A percentile compares a stretch with the other conserved stretches of the same genome.
Conservation (phyloP, 2,329 filamentous ascomycete genomes). For the Fusarium chlamydosporum region DNA sequence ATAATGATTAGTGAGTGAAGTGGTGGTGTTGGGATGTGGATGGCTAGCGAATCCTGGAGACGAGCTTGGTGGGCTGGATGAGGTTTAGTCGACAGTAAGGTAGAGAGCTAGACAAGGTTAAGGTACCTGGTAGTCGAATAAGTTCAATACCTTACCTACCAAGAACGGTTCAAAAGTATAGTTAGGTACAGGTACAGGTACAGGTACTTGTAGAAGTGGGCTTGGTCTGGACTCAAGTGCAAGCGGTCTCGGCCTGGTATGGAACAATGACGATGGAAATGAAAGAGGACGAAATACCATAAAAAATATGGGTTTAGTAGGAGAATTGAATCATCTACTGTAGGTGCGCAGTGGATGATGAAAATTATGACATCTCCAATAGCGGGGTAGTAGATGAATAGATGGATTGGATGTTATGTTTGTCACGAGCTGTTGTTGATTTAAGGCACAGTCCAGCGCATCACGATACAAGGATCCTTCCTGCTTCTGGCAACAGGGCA, state of each 20-base stretch:
- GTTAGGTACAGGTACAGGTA: slow-evolving; percentile 37
- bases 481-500: not conserved
- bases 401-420: not conserved
- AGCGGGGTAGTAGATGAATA: slow-evolving; percentile 32
- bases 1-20: slow-evolving; percentile 34
- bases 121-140: slow-evolving; percentile 17
- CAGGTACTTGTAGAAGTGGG: slow-evolving; percentile 31
- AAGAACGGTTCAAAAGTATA: slow-evolving; percentile 28
- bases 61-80: slow-evolving; percentile 36
- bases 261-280: slow-evolving; percentile 34
- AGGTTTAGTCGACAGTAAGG: slow-evolving; percentile 31
- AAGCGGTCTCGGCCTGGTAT: slow-evolving; percentile 35
- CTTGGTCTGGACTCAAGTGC: slow-evolving; percentile 29
- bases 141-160: slow-evolving; percentile 5
- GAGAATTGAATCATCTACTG: not conserved
- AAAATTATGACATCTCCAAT: slow-evolving; percentile 34
- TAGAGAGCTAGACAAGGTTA: slow-evolving; percentile 36
- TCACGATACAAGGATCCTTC: not conserved
- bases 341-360: not conserved
- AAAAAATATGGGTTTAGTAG: not conserved
- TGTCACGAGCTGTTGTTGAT: slow-evolving; percentile 26
- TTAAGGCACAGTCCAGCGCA: slow-evolving; percentile 21
- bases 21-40: slow-evolving; percentile 40
- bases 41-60: slow-evolving; percentile 44
- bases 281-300: slow-evolving; percentile 7